A percentile compares a stretch with the other conserved stretches of the same genome.
Conservation (phyloP, 345 rosid genomes). For the Melastoma malabathricum region DNA sequence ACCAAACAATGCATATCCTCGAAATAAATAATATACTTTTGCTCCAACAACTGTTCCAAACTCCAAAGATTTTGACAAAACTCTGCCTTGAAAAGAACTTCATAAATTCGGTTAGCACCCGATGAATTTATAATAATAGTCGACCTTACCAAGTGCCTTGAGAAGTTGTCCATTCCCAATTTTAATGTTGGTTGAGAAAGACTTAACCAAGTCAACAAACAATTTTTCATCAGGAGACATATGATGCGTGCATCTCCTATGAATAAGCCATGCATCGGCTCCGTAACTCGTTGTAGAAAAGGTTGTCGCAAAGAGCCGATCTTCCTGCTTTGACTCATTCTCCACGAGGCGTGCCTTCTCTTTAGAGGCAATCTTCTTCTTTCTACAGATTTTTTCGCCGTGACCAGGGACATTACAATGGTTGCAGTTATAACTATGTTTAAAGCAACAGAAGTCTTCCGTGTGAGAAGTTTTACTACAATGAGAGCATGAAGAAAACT, state of each 20-base stretch:
- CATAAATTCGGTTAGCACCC: neutral
- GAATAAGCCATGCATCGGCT: neutral
- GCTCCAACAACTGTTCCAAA: slow-evolving; percentile 5
- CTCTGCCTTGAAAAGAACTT: slow-evolving; percentile 5
- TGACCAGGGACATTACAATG: neutral
- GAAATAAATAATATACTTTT: slow-evolving; percentile 1
- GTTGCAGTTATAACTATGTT: neutral
- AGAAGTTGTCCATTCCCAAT: slow-evolving; percentile 4
- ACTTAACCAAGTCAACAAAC: neutral
- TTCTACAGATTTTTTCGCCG: neutral
- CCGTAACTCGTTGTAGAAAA: neutral
- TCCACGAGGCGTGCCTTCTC: neutral
- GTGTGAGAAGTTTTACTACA: too few species aligned
- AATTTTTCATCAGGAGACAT: neutral
- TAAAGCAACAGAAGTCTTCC: neutral
- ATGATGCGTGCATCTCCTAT: slow-evolving; percentile 9
- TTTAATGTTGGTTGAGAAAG: neutral
- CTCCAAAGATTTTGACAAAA: slow-evolving; percentile 9
- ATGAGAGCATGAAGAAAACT: too few species aligned
- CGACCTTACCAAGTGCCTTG: neutral
- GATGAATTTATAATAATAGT: neutral
- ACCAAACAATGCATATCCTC: slow-evolving; percentile 4
- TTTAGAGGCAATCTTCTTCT: neutral
- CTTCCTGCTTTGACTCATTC: neutral
- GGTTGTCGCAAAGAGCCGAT: neutral